Conservation (phyloP, 495 filamentous ascomycete genomes). For the Neurospora pannonica region DNA sequence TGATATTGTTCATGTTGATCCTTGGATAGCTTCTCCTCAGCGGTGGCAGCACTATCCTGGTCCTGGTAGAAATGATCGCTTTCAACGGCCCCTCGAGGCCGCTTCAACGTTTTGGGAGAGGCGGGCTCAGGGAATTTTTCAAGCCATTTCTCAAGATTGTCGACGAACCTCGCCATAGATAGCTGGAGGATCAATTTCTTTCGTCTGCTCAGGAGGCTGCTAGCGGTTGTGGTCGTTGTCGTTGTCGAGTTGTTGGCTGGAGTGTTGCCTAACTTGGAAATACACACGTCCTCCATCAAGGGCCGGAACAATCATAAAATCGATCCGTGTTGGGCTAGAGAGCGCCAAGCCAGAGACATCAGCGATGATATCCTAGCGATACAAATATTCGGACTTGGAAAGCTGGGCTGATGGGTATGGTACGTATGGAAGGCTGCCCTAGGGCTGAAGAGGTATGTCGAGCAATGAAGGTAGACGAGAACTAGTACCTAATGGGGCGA, state of each 20-base stretch:
- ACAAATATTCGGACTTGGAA: slow-evolving; percentile 1
- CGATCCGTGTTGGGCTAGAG: slow-evolving; percentile 15
- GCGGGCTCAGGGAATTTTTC: slow-evolving; percentile 3
- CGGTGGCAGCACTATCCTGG: not conserved
- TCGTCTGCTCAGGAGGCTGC: slow-evolving; percentile 16
- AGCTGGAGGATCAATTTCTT: slow-evolving; percentile 20
- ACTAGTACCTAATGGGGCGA: not conserved
- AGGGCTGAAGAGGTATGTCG: not conserved
- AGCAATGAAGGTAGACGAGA: not conserved
- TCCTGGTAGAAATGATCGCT: slow-evolving; percentile 3
- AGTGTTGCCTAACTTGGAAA: slow-evolving; percentile 14
- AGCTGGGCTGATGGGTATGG: not conserved
- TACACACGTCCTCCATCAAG: slow-evolving; percentile 17
- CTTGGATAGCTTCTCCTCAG: not conserved
- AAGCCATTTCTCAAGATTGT: slow-evolving; percentile 18
- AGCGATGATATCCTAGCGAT: slow-evolving; percentile 5
- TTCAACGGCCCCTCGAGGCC: slow-evolving; percentile 4
- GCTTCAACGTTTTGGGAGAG: slow-evolving; percentile 3
- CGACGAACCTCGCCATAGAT: slow-evolving; percentile 22
- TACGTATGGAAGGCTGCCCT: not conserved
- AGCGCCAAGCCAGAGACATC: slow-evolving; percentile 22
- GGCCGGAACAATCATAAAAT: slow-evolving; percentile 7
- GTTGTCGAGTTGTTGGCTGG: slow-evolving; percentile 6
- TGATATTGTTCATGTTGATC: not conserved
- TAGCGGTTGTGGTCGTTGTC: slow-evolving; percentile 1